A percentile compares a stretch with the other conserved stretches of the same genome.
Evolutionary conservation across 441 rosid species (phyloP).

Genomic region (Syzygium malaccense): DNA sequence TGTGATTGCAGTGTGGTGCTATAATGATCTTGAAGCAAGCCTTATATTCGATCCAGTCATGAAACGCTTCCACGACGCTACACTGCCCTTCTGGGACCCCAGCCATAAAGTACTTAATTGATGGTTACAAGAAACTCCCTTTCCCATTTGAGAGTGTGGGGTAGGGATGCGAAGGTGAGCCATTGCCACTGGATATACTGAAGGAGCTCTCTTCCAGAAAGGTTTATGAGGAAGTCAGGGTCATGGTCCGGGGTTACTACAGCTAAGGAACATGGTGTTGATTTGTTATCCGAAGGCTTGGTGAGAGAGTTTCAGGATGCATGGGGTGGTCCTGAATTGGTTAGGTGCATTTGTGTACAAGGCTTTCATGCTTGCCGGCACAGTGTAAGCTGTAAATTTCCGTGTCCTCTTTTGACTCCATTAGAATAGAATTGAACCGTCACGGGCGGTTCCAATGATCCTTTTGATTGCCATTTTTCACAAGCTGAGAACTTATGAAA

Average conservation of each 20-base stretch:
- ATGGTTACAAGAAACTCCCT: slow-evolving; percentile 38
- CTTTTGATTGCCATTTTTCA: too few species aligned
- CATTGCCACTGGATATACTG: slow-evolving; percentile 30
- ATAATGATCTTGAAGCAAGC: slow-evolving; percentile 31
- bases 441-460: not conserved
- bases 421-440: not conserved
- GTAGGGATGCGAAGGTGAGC: slow-evolving; percentile 48
- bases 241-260: slow-evolving; percentile 49
- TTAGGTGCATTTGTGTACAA: slow-evolving; percentile 5
- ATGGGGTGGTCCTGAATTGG: slow-evolving; percentile 45
- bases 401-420: not conserved
- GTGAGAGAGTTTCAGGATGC: slow-evolving; percentile 44
- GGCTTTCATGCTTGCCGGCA: not conserved
- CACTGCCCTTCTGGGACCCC: slow-evolving; percentile 23
- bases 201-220: slow-evolving; percentile 41
- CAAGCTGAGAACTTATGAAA: not conserved
- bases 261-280: slow-evolving; percentile 48
- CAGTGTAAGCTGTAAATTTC: not conserved
- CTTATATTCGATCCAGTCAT: slow-evolving; percentile 34
- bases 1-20: slow-evolving; percentile 52
- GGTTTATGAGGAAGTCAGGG: slow-evolving; percentile 23
- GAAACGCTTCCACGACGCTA: slow-evolving; percentile 26
- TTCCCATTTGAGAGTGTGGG: slow-evolving; percentile 54
- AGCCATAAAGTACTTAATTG: not conserved
- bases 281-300: slow-evolving; percentile 34